Evolutionary conservation across 2,329 filamentous ascomycete species (phyloP).

Genomic region (Macrophomina pseudophaseolina): DNA sequence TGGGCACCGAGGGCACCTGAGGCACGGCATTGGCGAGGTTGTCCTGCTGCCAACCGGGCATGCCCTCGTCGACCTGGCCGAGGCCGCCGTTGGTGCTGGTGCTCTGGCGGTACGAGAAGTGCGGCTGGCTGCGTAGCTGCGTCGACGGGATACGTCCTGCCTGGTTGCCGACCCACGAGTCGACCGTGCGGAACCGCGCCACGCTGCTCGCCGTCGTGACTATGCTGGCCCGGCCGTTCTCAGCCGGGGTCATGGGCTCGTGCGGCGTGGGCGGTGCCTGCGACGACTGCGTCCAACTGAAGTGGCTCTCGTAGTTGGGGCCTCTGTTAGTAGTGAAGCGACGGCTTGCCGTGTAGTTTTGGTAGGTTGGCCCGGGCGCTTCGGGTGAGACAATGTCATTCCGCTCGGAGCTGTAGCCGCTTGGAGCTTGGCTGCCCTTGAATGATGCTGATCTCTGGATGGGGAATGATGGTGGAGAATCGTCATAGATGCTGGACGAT

Average conservation of each 20-base stretch:
- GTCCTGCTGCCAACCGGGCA: slow-evolving; percentile 2
- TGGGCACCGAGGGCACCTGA: slow-evolving; percentile 22
- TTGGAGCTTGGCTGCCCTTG: slow-evolving; percentile 25
- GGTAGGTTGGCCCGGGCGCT: slow-evolving; percentile 44
- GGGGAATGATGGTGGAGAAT: slow-evolving; percentile 32
- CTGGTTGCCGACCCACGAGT: slow-evolving; percentile 49
- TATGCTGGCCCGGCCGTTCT: slow-evolving; percentile 35
- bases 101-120: slow-evolving; percentile 9
- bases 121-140: slow-evolving; percentile 40
- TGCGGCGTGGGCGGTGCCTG: slow-evolving; percentile 44
- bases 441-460: slow-evolving; percentile 34
- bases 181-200: slow-evolving; percentile 47
- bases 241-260: slow-evolving; percentile 39
- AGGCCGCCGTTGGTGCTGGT: slow-evolving; percentile 20
- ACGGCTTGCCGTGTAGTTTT: slow-evolving; percentile 45
- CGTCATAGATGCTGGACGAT: slow-evolving; percentile 36
- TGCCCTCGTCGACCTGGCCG: slow-evolving; percentile 17
- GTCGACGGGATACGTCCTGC: slow-evolving; percentile 44
- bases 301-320: slow-evolving; percentile 30
- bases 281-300: slow-evolving; percentile 49
- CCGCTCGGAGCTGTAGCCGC: slow-evolving; percentile 7
- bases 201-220: slow-evolving; percentile 44
- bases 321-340: slow-evolving; percentile 15
- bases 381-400: slow-evolving; percentile 29
- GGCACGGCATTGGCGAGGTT: not conserved